These are phyloP conservation scores for Ustilago curta DNA, from an alignment of 1,284 basidiomycete species.

Conservation along the genomic window DNA sequence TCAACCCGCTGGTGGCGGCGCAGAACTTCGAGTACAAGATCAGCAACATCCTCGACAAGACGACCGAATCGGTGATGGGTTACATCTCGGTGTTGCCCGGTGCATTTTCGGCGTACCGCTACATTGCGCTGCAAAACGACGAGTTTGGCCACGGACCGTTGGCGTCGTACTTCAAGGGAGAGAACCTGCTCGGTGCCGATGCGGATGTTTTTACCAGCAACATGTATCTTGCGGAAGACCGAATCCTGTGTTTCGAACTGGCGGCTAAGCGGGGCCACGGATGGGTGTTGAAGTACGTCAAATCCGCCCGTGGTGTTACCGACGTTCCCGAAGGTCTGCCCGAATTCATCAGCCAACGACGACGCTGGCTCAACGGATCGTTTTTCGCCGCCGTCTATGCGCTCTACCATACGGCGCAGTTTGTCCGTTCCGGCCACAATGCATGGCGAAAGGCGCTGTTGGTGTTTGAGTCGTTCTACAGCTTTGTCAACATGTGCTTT, in stretches of 20 bases:
- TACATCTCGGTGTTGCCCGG: conserved; percentile 66
- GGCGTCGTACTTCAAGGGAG: conserved; percentile 96
- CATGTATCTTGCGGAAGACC: conserved; percentile 73
- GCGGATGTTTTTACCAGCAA: conserved; percentile 93
- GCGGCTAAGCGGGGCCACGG: conserved; percentile 88
- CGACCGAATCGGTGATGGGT: conserved; percentile 66
- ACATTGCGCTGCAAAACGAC: conserved; percentile 90
- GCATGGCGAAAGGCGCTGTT: conserved; percentile 79
- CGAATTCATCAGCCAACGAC: conserved; percentile 93
- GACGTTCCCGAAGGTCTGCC: conserved; percentile 91
- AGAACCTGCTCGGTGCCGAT: conserved; percentile 87
- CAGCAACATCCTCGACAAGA: conserved; percentile 68
- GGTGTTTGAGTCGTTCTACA: conserved; percentile 86
- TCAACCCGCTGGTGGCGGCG: conserved; percentile 83
- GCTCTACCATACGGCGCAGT: conserved; percentile 79
- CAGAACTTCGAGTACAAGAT: conserved; percentile 96
- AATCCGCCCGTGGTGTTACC: conserved; percentile 92
- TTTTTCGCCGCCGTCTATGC: conserved; percentile 86
- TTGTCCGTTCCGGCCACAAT: conserved; percentile 86
- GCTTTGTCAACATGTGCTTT: conserved; percentile 86
- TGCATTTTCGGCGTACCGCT: conserved; percentile 73
- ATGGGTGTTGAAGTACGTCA: conserved; percentile 97
- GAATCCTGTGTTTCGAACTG: conserved; percentile 93
- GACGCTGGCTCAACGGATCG: conserved; percentile 87
- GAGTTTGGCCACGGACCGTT: conserved; percentile 86